phyloP scores from a whole-genome alignment of 805 yeast species.

The Starmerella sp. region DNA sequence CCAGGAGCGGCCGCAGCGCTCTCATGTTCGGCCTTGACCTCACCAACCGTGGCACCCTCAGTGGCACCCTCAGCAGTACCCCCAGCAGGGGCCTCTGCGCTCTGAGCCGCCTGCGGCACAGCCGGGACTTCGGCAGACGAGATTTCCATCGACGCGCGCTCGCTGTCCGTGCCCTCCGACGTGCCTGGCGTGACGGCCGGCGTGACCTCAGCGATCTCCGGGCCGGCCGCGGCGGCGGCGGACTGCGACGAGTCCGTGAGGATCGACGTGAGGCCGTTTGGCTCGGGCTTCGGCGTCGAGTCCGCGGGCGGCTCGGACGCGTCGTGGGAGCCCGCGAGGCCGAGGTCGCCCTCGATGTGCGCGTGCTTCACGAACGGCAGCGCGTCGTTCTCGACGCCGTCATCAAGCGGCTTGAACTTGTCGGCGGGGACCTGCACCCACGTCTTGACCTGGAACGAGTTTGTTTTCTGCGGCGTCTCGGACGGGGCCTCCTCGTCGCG shows the following conservation, averaged over 20 bases:
- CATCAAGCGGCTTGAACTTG: conserved; percentile 24
- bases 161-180: not conserved
- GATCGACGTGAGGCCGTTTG: not conserved
- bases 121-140: not conserved
- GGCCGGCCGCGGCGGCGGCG: not conserved
- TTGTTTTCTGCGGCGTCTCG: conserved; percentile 30
- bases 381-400: conserved; percentile 35
- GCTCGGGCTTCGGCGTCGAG: not conserved
- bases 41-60: too few species aligned
- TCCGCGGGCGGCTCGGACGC: conserved; percentile 6
- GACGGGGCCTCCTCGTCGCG: conserved; percentile 20
- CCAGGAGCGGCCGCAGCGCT: too few species aligned
- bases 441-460: conserved; percentile 17
- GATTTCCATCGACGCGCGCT: not conserved
- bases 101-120: not conserved
- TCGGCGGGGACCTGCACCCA: conserved; percentile 19
- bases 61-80: not conserved
- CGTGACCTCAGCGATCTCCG: not conserved
- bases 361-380: conserved; percentile 32
- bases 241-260: not conserved
- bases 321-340: conserved; percentile 4
- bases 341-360: conserved; percentile 12
- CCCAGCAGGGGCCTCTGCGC: too few species aligned
- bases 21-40: too few species aligned
- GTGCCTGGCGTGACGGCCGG: not conserved